Evolutionary conservation across 2,329 filamentous ascomycete species (phyloP), one percentile per base, ranked within the genome.

Genomic region (Leptographium procerum): DNA sequence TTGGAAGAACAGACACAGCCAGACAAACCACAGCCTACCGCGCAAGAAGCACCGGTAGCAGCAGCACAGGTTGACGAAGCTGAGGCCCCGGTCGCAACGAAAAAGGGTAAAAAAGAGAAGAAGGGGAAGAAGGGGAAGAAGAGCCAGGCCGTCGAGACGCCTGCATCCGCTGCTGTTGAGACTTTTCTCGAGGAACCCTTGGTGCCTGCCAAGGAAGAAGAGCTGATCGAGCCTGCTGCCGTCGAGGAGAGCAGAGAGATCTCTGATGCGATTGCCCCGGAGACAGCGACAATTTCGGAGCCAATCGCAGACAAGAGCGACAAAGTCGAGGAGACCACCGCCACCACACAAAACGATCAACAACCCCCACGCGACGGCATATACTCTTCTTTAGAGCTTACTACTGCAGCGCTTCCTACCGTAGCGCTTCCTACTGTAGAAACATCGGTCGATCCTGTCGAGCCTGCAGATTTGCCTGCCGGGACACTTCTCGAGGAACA

Each of bases 81-180:
- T 26, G 14, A 13, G 47, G 24, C 24, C 13, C 24, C 47, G 24
- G 13, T 26, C 28, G 47, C 28, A 50, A 19, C 13, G 2, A 43
- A 43, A 19, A 43, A 43, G 40, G 40, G 7, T 14, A 43, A 43
- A 19, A 43, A n/a, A n/a, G n/a, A n/a, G 43, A 58, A 54, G 51
- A 57, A 53, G 34, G 34, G 31, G 16, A 58, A 54, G 47, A 55
- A 58, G 50, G 40, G 29, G 28, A 58, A 58, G 57, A 58, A 58
- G 43, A 31, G 45, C 2, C 40, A 57, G 50, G 10, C 51, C 4
- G 5, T 36, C 13, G 34, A 36, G 5, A 36, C 34, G 34, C 13
- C 34, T 7, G 10, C 10, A 7, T n/a, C 19, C n/a, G n/a, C n/a
- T n/a, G n/a, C 45, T 26, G 24, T 26, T 24, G 22, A 22, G 16